Evolutionary conservation across 2,329 filamentous ascomycete genomes (phyloP).

Genomic region (Ceratocystis lukuohia): DNA sequence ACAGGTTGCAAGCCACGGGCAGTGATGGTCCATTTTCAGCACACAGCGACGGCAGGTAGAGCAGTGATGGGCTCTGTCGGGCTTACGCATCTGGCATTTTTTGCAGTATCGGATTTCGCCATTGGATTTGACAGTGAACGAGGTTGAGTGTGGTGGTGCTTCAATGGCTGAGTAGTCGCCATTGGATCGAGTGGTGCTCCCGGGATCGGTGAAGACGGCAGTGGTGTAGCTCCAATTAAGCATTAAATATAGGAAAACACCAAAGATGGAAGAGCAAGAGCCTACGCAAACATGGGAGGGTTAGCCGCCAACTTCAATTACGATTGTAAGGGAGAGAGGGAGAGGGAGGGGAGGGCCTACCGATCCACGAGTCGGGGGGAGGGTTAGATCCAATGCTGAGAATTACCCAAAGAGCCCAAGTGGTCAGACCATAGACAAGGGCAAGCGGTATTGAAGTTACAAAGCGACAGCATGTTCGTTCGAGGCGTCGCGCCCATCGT

Average conservation of each 20-base stretch:
- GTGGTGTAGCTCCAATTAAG: slow-evolving; percentile 83
- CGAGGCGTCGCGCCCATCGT: slow-evolving; percentile 54
- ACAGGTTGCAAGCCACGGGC: slow-evolving; percentile 93
- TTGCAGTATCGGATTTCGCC: slow-evolving; percentile 87
- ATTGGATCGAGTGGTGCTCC: slow-evolving; percentile 49
- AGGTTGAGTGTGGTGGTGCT: slow-evolving; percentile 47
- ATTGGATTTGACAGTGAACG: slow-evolving; percentile 83
- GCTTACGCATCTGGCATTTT: slow-evolving; percentile 90
- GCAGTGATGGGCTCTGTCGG: slow-evolving; percentile 92
- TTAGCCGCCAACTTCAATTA: background rate
- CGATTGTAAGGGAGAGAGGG: background rate
- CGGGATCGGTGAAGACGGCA: slow-evolving; percentile 86
- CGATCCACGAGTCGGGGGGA: slow-evolving; percentile 42
- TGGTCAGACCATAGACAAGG: slow-evolving; percentile 82
- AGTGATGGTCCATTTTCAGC: slow-evolving; percentile 99
- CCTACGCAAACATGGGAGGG: slow-evolving; percentile 29
- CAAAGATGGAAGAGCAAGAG: slow-evolving; percentile 44
- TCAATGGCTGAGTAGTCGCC: slow-evolving; percentile 53
- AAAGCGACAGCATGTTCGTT: slow-evolving; percentile 70
- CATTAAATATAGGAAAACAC: slow-evolving; percentile 58
- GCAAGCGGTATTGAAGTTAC: slow-evolving; percentile 73
- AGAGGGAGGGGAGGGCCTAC: slow-evolving; percentile 29
- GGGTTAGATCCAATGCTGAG: slow-evolving; percentile 53
- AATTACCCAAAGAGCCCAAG: slow-evolving; percentile 86
- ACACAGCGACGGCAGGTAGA: slow-evolving; percentile 89